Base-by-base conservation (phyloP, 176 grass and related monocot species). In the Oryza rufipogon region DNA sequence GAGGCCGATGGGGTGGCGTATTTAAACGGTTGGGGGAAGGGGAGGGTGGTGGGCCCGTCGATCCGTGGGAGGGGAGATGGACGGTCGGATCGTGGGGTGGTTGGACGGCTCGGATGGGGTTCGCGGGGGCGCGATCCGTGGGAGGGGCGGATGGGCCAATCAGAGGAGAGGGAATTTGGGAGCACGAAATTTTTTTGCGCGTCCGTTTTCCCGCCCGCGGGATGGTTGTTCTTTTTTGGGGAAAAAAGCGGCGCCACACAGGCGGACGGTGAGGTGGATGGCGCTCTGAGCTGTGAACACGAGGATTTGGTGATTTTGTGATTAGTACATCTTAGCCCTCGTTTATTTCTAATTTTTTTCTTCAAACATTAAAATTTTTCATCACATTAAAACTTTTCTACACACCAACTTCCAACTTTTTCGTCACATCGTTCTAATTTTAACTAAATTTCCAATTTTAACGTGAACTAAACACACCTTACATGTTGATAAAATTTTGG, bases 71-170 rank as follows among this genome's bases (percentile, higher is more conserved):
- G 17, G 1, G 13, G 33, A 16, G 2, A 9, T 32, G 42, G 30
- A 26, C 85, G 0, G 52, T 54, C 4, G 1, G 85, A 91, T 91
- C 64, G 1, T 1, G 19, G 3, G 64, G 25, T 0, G 0, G 0
- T 0, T 68, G 25, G 67, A 88, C 61, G 90, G 86, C 2, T 2
- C 3, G 0, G 87, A 89, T 87, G 84, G 2, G 7, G 41, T 20
- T 4, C 25, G 0, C 7, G 4, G 39, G 25, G 39, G 28, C 1
- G 3, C 67, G 77, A 90, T 92, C 87, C 87, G 81, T 70, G 77
- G 91, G 73, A 73, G 4, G 16, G 6, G 1, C 2, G 48, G 7
- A 48, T 70, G 0, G 17, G 28, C 91, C 81, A 92, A 87, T 92
- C 38, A 87, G 49, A 26, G 64, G 33, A 20, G 12, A 87, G 69